A percentile compares a stretch with the other conserved stretches of the same genome.
Conservation (phyloP, 306 rosid species). For the Cotoneaster glaucophyllus region DNA sequence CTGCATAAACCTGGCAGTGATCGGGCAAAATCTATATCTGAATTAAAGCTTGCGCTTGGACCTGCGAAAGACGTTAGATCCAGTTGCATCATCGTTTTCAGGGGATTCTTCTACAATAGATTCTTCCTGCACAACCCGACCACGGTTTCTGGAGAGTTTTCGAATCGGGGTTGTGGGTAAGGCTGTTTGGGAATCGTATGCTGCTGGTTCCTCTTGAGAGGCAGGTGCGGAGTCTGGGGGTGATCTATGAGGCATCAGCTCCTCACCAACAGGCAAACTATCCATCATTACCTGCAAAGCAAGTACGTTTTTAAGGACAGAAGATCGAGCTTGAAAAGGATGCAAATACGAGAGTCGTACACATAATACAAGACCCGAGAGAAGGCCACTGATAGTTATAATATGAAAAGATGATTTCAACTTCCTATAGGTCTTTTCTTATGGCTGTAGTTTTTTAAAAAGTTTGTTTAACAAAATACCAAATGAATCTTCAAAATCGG, state of each 20-base stretch:
- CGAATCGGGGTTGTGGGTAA: conserved; percentile 48
- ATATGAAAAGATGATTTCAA: not conserved
- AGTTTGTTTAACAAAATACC: not conserved
- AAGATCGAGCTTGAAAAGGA: not conserved
- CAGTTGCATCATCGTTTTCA: conserved; percentile 20
- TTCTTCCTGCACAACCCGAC: conserved; percentile 46
- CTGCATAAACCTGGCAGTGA: not conserved
- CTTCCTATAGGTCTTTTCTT: not conserved
- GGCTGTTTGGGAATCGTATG: conserved; percentile 15
- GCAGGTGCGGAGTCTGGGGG: conserved; percentile 7
- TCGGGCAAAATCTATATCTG: not conserved
- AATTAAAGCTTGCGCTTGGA: conserved; percentile 40
- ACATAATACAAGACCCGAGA: not conserved
- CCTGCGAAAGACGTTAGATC: conserved; percentile 35
- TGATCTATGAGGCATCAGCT: conserved; percentile 60
- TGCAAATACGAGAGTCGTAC: not conserved
- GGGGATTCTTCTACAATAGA: conserved; percentile 51
- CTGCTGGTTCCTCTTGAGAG: conserved; percentile 16
- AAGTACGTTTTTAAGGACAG: not conserved
- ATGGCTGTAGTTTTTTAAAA: not conserved
- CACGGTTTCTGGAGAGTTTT: conserved; percentile 59
- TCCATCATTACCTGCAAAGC: conserved; percentile 38
- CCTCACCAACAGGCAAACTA: conserved; percentile 50
- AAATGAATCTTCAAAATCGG: not conserved
- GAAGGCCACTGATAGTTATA: not conserved